These are phyloP conservation scores for Alternaria rosae DNA, from an alignment of 2,329 filamentous ascomycete species.

Conservation along the genomic window DNA sequence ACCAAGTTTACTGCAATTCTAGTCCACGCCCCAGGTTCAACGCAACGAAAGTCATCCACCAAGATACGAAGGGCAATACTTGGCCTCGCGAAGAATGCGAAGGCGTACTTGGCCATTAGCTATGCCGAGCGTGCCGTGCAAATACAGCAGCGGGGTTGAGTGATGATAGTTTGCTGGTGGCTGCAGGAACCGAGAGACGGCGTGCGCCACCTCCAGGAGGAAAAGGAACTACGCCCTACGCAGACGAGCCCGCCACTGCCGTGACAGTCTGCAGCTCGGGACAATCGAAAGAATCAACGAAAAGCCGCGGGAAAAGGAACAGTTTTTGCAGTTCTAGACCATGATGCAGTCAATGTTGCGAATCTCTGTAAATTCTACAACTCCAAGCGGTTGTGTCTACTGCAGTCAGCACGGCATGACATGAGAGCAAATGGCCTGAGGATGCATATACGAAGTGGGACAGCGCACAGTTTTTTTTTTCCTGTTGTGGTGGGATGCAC, in stretches of 20 bases:
- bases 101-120: conserved; percentile 6
- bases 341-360: not conserved
- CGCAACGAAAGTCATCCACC: conserved; percentile 6
- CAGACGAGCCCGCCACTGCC: not conserved
- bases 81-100: conserved; percentile 14
- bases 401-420: not conserved
- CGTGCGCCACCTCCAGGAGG: conserved; percentile 2
- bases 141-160: not conserved
- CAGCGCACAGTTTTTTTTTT: conserved; percentile 9
- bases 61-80: conserved; percentile 26
- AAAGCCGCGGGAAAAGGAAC: not conserved
- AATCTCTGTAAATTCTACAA: not conserved
- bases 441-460: conserved; percentile 4
- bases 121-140: conserved; percentile 7
- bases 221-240: not conserved
- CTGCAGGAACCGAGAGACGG: conserved; percentile 7
- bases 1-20: conserved; percentile 5
- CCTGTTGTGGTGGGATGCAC: conserved; percentile 1
- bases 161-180: conserved; percentile 7
- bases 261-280: not conserved
- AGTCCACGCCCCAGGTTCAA: conserved; percentile 2
- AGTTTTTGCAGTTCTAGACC: not conserved
- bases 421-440: conserved; percentile 4
- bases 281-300: not conserved
- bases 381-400: not conserved